phyloP scores from a whole-genome alignment of 2,329 filamentous ascomycete species.

The Metarhizium rileyi region DNA sequence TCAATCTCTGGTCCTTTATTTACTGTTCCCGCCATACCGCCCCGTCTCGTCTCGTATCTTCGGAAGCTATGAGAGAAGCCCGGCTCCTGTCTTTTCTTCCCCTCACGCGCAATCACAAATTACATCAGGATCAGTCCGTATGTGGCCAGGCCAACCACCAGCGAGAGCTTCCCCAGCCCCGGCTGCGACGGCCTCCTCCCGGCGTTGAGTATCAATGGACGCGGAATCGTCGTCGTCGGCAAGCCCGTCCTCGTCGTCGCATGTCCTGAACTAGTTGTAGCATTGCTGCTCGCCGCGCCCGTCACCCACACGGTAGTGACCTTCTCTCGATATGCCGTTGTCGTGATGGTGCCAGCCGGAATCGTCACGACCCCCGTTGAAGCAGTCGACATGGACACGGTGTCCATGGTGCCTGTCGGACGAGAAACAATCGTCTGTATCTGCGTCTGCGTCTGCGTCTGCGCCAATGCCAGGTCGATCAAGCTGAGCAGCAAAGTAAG shows the following conservation, averaged over 20 bases:
- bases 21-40: too few species aligned
- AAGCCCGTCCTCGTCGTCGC: background rate
- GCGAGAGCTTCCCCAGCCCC: constrained; percentile 5
- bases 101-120: background rate
- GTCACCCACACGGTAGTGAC: background rate
- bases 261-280: background rate
- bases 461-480: constrained; percentile 1
- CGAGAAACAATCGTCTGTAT: too few species aligned
- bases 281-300: background rate
- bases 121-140: constrained; percentile 7
- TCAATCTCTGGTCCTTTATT: too few species aligned
- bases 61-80: too few species aligned
- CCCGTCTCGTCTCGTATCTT: background rate
- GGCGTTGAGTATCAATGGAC: background rate
- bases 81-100: too few species aligned
- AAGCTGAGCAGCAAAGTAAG: constrained; percentile 1
- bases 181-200: constrained; percentile 6
- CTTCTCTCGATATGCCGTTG: background rate
- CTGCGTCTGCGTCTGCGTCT: constrained; percentile 1
- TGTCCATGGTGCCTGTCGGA: background rate
- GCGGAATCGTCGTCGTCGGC: background rate
- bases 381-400: background rate
- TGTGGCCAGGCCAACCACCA: constrained; percentile 6
- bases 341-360: background rate
- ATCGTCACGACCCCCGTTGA: background rate